Conservation (phyloP, 1,139 yeast species). For the Geotrichum europaeum region DNA sequence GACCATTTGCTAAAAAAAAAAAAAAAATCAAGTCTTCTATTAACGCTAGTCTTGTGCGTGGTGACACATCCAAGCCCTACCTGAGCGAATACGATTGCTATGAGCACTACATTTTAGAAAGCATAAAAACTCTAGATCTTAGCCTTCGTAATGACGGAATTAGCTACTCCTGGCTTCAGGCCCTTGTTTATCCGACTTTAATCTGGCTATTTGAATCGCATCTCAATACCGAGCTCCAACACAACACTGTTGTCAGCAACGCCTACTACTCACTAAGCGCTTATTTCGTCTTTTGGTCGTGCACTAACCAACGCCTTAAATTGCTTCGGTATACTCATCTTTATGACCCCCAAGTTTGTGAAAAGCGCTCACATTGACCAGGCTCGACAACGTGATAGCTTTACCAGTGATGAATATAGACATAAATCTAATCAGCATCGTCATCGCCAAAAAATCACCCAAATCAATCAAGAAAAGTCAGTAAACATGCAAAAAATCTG, state of each 20-base stretch:
- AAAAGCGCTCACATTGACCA: background rate
- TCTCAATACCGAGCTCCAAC: background rate
- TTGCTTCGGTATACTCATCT: background rate
- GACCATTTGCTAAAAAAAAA: background rate
- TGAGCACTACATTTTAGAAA: background rate
- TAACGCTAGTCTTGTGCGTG: background rate
- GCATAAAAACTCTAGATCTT: background rate
- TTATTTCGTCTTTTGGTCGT: background rate
- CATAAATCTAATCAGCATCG: too few relatives aligned
- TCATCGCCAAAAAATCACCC: too few relatives aligned
- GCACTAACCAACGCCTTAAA: background rate
- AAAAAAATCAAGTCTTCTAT: background rate
- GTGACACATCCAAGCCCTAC: background rate
- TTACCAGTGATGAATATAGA: too few relatives aligned
- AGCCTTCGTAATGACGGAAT: background rate
- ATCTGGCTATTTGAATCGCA: background rate
- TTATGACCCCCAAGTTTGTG: background rate
- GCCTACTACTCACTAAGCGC: background rate
- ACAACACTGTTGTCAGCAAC: background rate
- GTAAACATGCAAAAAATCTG: too few relatives aligned
- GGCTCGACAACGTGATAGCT: background rate
- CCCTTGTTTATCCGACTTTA: background rate
- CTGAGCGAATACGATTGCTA: background rate
- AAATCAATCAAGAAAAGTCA: too few relatives aligned
- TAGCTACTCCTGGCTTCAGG: background rate